phyloP scores from a whole-genome alignment of 768 basidiomycete species.

The Leccinum boreale region DNA sequence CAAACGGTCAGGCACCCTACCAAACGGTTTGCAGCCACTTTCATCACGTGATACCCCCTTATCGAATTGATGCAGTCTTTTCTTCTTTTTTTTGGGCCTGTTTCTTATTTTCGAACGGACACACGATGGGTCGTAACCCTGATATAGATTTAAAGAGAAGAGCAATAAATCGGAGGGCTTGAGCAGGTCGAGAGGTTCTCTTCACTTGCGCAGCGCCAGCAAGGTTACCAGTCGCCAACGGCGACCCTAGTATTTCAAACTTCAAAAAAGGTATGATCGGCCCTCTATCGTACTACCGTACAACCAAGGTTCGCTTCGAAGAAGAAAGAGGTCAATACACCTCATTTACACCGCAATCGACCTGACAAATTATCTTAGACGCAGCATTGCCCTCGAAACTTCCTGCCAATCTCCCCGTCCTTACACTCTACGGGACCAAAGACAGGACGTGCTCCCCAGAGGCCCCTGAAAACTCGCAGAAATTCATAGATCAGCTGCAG shows the following conservation, averaged over 20 bases:
- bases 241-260: conserved; percentile 36
- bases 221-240: too few species aligned
- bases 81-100: too few species aligned
- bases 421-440: conserved; percentile 57
- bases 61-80: too few species aligned
- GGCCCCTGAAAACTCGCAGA: conserved; percentile 42
- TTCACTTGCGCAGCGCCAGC: too few species aligned
- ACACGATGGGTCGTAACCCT: too few species aligned
- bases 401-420: conserved; percentile 49
- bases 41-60: too few species aligned
- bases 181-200: too few species aligned
- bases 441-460: conserved; percentile 47
- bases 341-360: not conserved
- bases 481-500: conserved; percentile 49
- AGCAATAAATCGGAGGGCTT: too few species aligned
- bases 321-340: conserved; percentile 50
- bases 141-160: too few species aligned
- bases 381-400: conserved; percentile 43
- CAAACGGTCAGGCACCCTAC: too few species aligned
- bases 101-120: too few species aligned
- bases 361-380: conserved; percentile 27
- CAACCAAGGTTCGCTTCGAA: conserved; percentile 53
- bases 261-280: conserved; percentile 56
- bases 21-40: too few species aligned
- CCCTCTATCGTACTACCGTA: conserved; percentile 78